Conservation (phyloP, 163 green algal genomes). For the Chlamydomonas reinhardtii region DNA sequence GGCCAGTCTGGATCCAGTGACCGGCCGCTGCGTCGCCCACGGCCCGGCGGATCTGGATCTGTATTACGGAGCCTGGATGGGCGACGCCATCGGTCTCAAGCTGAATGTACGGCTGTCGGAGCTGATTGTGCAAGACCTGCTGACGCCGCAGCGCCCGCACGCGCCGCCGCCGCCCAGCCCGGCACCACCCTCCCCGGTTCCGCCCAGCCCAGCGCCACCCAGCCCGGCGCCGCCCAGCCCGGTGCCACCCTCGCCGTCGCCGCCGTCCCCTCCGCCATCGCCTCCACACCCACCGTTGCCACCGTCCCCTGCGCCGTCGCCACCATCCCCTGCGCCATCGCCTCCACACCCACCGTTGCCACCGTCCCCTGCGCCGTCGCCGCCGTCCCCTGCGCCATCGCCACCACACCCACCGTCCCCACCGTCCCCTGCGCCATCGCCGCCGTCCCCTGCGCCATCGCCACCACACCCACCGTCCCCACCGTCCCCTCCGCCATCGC, state of each 20-base stretch:
- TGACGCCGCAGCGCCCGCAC: not conserved
- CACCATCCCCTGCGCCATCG: not conserved
- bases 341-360: not conserved
- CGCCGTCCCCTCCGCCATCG: not conserved
- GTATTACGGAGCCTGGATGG: slow-evolving; percentile 35
- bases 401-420: not conserved
- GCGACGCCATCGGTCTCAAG: slow-evolving; percentile 19
- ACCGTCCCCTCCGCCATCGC: not conserved
- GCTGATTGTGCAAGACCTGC: not conserved
- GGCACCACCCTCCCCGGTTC: not conserved
- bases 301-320: not conserved
- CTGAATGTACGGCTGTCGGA: slow-evolving; percentile 30
- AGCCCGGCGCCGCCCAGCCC: not conserved
- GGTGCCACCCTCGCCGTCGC: not conserved
- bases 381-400: not conserved
- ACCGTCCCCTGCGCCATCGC: not conserved
- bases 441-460: not conserved
- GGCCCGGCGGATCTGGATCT: not conserved
- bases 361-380: not conserved
- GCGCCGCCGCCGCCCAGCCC: not conserved
- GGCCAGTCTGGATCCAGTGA: not conserved
- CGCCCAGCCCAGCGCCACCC: not conserved
- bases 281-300: not conserved
- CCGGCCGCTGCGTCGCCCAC: not conserved
- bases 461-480: not conserved